phyloP scores from a whole-genome alignment of 352 stramenopile species.

The Phytophthora rubi region DNA sequence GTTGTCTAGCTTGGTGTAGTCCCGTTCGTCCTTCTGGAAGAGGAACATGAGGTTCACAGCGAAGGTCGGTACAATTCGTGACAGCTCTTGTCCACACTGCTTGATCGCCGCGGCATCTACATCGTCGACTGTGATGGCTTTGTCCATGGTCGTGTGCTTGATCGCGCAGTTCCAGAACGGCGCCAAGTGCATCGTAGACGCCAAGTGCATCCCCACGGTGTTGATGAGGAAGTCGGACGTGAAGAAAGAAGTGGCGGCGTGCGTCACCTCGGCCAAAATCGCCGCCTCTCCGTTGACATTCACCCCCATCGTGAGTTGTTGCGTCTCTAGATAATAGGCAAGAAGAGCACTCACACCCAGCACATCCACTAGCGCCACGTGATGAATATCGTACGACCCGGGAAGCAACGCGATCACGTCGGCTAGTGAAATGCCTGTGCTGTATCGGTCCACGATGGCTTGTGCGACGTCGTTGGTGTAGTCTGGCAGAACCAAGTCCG shows the following conservation, averaged over 20 bases:
- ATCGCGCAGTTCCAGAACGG: conserved; percentile 57
- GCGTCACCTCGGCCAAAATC: conserved; percentile 49
- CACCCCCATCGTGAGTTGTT: conserved; percentile 43
- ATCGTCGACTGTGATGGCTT: conserved; percentile 29
- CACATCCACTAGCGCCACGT: conserved; percentile 41
- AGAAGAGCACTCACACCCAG: conserved; percentile 33
- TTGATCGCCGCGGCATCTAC: conserved; percentile 33
- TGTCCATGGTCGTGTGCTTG: conserved; percentile 47
- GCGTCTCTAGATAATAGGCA: conserved; percentile 31
- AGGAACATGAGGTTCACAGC: conserved; percentile 53
- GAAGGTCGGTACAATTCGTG: conserved; percentile 34
- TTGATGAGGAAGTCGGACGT: conserved; percentile 45
- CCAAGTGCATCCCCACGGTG: conserved; percentile 40
- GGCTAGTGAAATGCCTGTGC: conserved; percentile 33
- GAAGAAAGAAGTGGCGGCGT: conserved; percentile 36
- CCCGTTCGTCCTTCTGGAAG: conserved; percentile 43
- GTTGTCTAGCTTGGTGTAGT: conserved; percentile 55
- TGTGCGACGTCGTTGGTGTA: conserved; percentile 37
- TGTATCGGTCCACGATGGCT: conserved; percentile 36
- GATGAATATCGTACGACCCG: conserved; percentile 25
- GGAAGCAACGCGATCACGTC: conserved; percentile 35
- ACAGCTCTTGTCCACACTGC: conserved; percentile 29
- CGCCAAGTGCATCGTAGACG: conserved; percentile 41
- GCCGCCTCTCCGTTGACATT: conserved; percentile 49
- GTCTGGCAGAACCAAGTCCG: conserved; percentile 19